Base-by-base conservation (phyloP, 148 eudicot genomes). In the Dysphania ambrosioides region DNA sequence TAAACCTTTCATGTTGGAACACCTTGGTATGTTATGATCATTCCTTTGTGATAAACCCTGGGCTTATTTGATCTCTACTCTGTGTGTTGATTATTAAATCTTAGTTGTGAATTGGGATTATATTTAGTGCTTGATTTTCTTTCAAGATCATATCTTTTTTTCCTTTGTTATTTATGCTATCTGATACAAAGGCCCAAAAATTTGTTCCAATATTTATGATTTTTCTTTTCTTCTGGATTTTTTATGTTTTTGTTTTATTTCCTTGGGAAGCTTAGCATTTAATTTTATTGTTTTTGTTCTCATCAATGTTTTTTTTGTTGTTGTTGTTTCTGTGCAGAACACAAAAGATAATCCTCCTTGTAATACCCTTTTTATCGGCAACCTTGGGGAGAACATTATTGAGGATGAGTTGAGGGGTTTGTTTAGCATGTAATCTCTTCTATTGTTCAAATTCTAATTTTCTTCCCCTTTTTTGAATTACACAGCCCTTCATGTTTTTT, bases 331-430 rank as follows among this genome's bases (percentile, higher is more conserved):
- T 74, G 41, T 79, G 88, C 87, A 95, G 97, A 95, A 95, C 80
- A 92, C 82, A 26, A 95, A 95, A 79, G 99, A 95, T 73, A 95
- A 95, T 76, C 99, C 99, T 76, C 97, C 99, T 41, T 95, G 99
- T 86, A 95, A 95, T 82, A 95, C 99, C 27, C 80, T 95, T 2
- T 95, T 95, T 71, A 92, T 95, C 68, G 99, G 99, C 68, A 95
- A 95, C 84, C 97, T 95, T 72, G 96, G 96, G 60, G 96, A 92
- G 83, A 85, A 72, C 79, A 87, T 95, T 77, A 92, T 85, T 44
- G 99, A 95, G 83, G 99, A 95, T 70, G 97, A 95, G 83, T 82
- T 95, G 47, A 86, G 94, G 79, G 97, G 97, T 70, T 85, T 92
- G 77, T 90, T 95, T 75, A 79, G 84, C 84, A 79, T 51, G 98